Evolutionary conservation across 208 protist genomes (phyloP).

Genomic region (Vickermania spadyakhi): DNA sequence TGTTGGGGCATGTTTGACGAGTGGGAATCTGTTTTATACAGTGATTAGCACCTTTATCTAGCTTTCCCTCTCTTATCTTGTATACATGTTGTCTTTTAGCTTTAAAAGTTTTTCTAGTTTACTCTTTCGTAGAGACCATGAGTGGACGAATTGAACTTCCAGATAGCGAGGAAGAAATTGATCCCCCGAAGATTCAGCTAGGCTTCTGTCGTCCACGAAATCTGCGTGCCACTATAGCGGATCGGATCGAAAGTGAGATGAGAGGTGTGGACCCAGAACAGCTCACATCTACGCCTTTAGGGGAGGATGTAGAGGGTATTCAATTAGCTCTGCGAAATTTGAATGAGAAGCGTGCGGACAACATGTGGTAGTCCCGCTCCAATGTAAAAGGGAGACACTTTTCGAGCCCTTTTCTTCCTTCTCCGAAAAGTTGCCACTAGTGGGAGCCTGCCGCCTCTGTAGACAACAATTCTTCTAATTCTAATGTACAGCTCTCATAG

Average conservation of each 20-base stretch:
- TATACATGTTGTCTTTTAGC: background rate
- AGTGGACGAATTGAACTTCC: background rate
- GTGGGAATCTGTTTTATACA: background rate
- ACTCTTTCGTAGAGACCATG: too few relatives aligned
- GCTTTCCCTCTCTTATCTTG: background rate
- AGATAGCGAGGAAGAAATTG: slow-evolving; percentile 3
- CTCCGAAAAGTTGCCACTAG: too few relatives aligned
- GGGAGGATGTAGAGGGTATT: slow-evolving; percentile 2
- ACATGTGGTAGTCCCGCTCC: slow-evolving; percentile 8
- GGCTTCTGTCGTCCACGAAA: slow-evolving; percentile 4
- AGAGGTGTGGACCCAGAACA: background rate
- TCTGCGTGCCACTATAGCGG: slow-evolving; percentile 1
- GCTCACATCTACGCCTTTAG: background rate
- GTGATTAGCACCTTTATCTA: background rate
- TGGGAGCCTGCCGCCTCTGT: too few relatives aligned
- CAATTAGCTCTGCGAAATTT: slow-evolving; percentile 5
- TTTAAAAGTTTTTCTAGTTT: too few relatives aligned
- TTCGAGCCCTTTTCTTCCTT: too few relatives aligned
- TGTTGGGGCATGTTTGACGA: background rate
- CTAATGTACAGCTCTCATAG: too few relatives aligned
- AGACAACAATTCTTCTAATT: too few relatives aligned
- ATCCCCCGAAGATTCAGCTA: background rate
- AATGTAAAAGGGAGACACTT: too few relatives aligned
- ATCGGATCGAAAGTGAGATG: slow-evolving; percentile 3
- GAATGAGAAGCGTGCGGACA: slow-evolving; percentile 4